Base-by-base conservation (phyloP, 164 flowering plant species). In the Piper longum region DNA sequence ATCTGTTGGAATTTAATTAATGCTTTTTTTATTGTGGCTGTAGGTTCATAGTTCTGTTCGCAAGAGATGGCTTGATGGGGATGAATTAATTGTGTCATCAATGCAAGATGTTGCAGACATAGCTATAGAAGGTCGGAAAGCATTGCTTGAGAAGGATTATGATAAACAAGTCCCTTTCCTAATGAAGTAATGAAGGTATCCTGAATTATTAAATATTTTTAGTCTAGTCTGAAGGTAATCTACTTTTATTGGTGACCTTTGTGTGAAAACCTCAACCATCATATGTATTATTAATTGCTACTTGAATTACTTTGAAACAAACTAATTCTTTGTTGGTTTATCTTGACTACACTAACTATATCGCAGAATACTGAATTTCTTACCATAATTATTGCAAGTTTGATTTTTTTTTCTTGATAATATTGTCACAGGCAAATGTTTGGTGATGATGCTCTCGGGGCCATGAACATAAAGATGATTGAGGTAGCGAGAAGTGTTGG, bases 41-140 rank as follows among this genome's bases (percentile, higher is more conserved):
- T 78, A 93, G 99, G 95, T 90, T 14, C 99, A 95, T 65, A 88
- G 93, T 64, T 80, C 88, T 48, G 96, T 95, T 63, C 83, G 88
- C 57, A 82, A 95, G 73, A 83, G 96, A 68, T 95, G 99, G 99
- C 86, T 93, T 44, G 69, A 77, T 68, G 97, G 97, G 12, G 96
- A 95, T 54, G 66, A 84, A 77, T 81, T 91, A 42, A 85, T 91
- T 17, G 76, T 80, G 74, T 80, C 95, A 60, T 74, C 89, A n/a
- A 85, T 95, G 81, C 57, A 57, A 60, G 86, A 91, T 75, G 91
- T 91, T 72, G 96, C 92, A 59, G 71, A 81, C 52, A 19, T 95
- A 58, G 83, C 96, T 54, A 58, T 72, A 57, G 86, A 88, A 73
- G 96, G 99, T 18, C 72, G 75, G 41, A 72, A 68, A 36, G 78